Percentiles rank a stretch among this genome's conserved stretches.
Conservation (phyloP, 1,284 basidiomycete genomes). For the Boletellus dicymbophilus region DNA sequence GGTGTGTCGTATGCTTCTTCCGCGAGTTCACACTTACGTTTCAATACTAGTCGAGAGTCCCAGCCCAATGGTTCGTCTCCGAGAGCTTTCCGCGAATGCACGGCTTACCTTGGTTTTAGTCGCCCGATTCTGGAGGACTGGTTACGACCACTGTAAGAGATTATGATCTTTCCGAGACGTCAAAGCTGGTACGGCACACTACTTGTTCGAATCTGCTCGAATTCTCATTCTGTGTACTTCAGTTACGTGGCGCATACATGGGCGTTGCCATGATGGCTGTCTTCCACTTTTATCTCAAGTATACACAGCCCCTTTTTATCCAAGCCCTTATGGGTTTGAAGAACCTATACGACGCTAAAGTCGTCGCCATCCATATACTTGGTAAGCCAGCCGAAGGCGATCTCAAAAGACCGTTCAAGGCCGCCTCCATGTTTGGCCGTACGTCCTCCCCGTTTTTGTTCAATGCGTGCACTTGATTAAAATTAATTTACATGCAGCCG, state of each 20-base stretch:
- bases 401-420: slow-evolving; percentile 91
- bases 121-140: slow-evolving; percentile 74
- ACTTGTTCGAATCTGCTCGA: background rate
- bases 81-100: background rate
- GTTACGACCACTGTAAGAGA: slow-evolving; percentile 93
- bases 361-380: slow-evolving; percentile 76
- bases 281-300: slow-evolving; percentile 88
- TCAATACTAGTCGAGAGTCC: slow-evolving; percentile 54
- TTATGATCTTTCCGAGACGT: slow-evolving; percentile 89
- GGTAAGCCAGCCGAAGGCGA: slow-evolving; percentile 83
- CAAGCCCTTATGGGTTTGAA: slow-evolving; percentile 91
- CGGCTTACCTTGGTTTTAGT: slow-evolving; percentile 40
- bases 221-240: background rate
- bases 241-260: slow-evolving; percentile 76
- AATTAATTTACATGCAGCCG: slow-evolving; percentile 29
- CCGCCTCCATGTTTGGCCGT: slow-evolving; percentile 73
- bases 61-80: slow-evolving; percentile 55
- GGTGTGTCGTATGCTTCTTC: slow-evolving; percentile 45
- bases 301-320: slow-evolving; percentile 92
- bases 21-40: background rate
- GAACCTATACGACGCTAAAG: slow-evolving; percentile 83
- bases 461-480: background rate
- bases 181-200: slow-evolving; percentile 75
- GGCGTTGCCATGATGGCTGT: slow-evolving; percentile 88
- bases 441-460: slow-evolving; percentile 29